phyloP scores from a whole-genome alignment of 1,284 basidiomycete species.

The Ustilago nuda region DNA sequence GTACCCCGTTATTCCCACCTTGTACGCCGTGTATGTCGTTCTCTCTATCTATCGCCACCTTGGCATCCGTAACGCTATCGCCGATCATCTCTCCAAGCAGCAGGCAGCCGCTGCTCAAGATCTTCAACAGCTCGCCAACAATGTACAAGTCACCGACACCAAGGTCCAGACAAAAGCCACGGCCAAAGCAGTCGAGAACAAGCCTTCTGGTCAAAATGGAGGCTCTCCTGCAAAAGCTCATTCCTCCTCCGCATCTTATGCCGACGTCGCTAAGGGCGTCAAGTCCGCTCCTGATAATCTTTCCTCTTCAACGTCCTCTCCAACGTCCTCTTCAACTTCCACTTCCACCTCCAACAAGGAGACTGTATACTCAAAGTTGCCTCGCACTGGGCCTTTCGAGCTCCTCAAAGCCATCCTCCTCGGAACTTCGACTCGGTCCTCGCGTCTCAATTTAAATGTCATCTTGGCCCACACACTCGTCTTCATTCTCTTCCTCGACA shows the following conservation, averaged over 20 bases:
- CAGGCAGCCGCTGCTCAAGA: slow-evolving; percentile 27
- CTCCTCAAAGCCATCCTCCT: slow-evolving; percentile 45
- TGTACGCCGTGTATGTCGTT: slow-evolving; percentile 52
- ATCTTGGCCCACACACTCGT: slow-evolving; percentile 57
- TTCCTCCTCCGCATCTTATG: slow-evolving; percentile 29
- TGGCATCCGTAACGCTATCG: slow-evolving; percentile 41
- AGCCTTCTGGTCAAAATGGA: slow-evolving; percentile 27
- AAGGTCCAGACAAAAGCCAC: slow-evolving; percentile 40
- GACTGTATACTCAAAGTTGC: slow-evolving; percentile 17
- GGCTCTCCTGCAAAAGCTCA: slow-evolving; percentile 9
- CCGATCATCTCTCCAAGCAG: slow-evolving; percentile 17
- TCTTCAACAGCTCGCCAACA: slow-evolving; percentile 50
- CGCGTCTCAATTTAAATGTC: slow-evolving; percentile 51
- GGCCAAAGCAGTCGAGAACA: slow-evolving; percentile 36
- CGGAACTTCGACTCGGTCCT: slow-evolving; percentile 56
- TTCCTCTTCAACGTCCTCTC: not conserved
- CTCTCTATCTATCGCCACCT: slow-evolving; percentile 49
- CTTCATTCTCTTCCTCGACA: slow-evolving; percentile 62
- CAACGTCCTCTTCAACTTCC: not conserved
- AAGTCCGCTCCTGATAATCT: slow-evolving; percentile 11
- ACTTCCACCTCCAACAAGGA: not conserved
- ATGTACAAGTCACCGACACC: slow-evolving; percentile 38
- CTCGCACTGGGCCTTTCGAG: slow-evolving; percentile 24
- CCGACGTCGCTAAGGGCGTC: slow-evolving; percentile 35
- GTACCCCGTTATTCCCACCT: slow-evolving; percentile 46